Conservation (phyloP, 805 yeast species). For the Pichia membranifaciens region DNA sequence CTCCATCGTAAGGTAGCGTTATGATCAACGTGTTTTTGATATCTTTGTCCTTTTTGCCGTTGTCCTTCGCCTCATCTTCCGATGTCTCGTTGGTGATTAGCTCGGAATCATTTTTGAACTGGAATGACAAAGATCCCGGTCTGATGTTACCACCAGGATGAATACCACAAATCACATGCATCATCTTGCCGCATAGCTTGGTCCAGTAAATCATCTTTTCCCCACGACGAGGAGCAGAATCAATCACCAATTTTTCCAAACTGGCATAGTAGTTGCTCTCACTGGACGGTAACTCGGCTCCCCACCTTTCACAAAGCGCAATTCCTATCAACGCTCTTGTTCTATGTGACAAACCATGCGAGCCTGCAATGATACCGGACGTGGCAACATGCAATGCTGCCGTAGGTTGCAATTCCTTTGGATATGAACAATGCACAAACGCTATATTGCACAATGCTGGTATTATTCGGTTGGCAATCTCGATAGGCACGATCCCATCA, state of each 20-base stretch:
- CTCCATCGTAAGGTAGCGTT: slow-evolving; percentile 41
- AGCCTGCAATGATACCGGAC: slow-evolving; percentile 68
- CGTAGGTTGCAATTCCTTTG: slow-evolving; percentile 69
- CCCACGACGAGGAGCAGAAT: slow-evolving; percentile 34
- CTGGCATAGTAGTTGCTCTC: slow-evolving; percentile 42
- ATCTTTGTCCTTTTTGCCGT: slow-evolving; percentile 5
- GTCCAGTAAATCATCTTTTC: slow-evolving; percentile 66
- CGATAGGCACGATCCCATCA: slow-evolving; percentile 44
- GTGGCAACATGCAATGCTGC: slow-evolving; percentile 70
- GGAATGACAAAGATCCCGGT: slow-evolving; percentile 49
- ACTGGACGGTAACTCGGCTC: slow-evolving; percentile 62
- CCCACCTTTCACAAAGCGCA: slow-evolving; percentile 77
- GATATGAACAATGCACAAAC: slow-evolving; percentile 71
- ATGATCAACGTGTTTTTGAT: slow-evolving; percentile 27
- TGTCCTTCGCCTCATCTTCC: slow-evolving; percentile 10
- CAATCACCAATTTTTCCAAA: slow-evolving; percentile 44
- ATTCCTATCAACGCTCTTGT: slow-evolving; percentile 67
- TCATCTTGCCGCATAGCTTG: slow-evolving; percentile 60
- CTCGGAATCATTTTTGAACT: slow-evolving; percentile 25
- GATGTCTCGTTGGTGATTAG: slow-evolving; percentile 13
- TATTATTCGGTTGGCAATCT: slow-evolving; percentile 52
- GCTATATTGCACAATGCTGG: slow-evolving; percentile 71
- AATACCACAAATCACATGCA: slow-evolving; percentile 75
- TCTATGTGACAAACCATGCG: slow-evolving; percentile 69
- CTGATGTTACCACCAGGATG: slow-evolving; percentile 77